Evolutionary conservation across 2,329 filamentous ascomycete species (phyloP).

Genomic region (Alternaria gaisen): DNA sequence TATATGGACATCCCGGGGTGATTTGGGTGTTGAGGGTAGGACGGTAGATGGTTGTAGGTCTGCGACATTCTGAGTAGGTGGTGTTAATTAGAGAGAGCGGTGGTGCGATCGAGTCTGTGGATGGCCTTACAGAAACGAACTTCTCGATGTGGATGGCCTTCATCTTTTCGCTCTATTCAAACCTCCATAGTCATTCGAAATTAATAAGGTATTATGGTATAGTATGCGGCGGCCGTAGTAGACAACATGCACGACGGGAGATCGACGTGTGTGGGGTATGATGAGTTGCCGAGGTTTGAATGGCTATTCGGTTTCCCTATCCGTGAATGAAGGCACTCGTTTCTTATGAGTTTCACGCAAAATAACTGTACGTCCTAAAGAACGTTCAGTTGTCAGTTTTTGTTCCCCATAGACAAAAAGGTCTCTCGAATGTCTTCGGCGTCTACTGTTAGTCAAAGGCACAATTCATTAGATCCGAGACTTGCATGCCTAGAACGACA

Average conservation of each 20-base stretch:
- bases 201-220: neutral
- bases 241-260: neutral
- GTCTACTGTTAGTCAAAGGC: neutral
- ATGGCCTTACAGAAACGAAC: constrained; percentile 23
- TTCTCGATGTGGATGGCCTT: constrained; percentile 30
- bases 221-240: neutral
- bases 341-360: neutral
- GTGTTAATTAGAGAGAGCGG: neutral
- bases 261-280: constrained; percentile 2
- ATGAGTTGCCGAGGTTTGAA: neutral
- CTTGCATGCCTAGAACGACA: neutral
- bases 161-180: constrained; percentile 16
- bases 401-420: neutral
- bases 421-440: neutral
- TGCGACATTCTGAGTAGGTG: constrained; percentile 38
- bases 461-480: neutral
- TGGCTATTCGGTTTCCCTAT: neutral
- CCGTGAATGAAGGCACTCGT: neutral
- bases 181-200: no score
- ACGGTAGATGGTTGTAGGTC: constrained; percentile 31
- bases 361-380: neutral
- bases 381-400: neutral
- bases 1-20: constrained; percentile 54
- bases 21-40: constrained; percentile 45
- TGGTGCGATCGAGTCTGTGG: neutral